Percentiles rank a stretch among this genome's conserved stretches.
These are phyloP conservation scores for Starmerella etchellsii DNA, from an alignment of 805 yeast genomes.

Conservation along the genomic window DNA sequence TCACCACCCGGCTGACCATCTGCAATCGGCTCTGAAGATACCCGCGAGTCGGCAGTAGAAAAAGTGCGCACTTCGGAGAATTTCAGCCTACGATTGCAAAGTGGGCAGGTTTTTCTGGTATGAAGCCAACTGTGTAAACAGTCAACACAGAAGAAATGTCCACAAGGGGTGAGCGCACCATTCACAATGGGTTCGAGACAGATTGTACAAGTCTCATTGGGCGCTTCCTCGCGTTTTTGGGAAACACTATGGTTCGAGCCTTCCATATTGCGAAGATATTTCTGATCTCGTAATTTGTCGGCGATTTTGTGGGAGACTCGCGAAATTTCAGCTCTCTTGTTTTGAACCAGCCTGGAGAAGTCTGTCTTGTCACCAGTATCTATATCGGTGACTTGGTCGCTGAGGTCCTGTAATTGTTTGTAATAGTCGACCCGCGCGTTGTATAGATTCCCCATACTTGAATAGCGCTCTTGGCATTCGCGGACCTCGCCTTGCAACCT, in stretches of 20 bases:
- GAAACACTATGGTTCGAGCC: constrained; percentile 4
- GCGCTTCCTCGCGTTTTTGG: neutral
- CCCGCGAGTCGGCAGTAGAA: neutral
- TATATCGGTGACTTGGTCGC: constrained; percentile 61
- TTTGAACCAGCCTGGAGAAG: constrained; percentile 19
- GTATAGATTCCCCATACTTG: constrained; percentile 48
- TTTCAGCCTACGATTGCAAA: constrained; percentile 46
- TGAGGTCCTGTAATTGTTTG: constrained; percentile 69
- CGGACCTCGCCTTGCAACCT: constrained; percentile 31
- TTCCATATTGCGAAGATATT: constrained; percentile 15
- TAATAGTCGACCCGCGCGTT: constrained; percentile 74
- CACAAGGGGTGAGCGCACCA: constrained; percentile 81
- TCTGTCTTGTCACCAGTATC: constrained; percentile 25
- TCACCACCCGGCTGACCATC: no score
- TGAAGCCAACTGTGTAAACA: constrained; percentile 68
- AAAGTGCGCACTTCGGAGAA: constrained; percentile 1
- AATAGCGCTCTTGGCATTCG: constrained; percentile 36
- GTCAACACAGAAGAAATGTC: constrained; percentile 77
- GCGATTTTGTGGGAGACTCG: constrained; percentile 3
- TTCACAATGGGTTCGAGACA: constrained; percentile 57
- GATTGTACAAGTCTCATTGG: constrained; percentile 48
- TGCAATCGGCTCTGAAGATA: no score
- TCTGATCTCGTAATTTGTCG: constrained; percentile 20
- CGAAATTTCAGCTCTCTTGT: constrained; percentile 17
- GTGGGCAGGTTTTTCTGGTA: constrained; percentile 53